These are phyloP conservation scores for Gleditsia sinensis DNA, from an alignment of 306 rosid genomes.

Conservation along the genomic window DNA sequence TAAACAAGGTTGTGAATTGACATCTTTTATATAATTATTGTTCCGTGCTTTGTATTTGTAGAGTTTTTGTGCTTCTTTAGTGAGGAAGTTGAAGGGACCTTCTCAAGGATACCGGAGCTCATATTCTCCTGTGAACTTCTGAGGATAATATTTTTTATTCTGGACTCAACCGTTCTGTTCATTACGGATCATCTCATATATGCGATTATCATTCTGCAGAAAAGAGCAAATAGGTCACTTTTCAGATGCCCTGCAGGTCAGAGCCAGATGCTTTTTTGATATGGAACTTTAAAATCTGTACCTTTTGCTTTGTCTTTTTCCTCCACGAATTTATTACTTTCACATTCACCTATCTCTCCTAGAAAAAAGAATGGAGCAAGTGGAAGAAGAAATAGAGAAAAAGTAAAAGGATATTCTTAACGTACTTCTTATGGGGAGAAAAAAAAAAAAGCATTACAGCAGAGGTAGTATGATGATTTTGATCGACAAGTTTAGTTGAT, in stretches of 20 bases:
- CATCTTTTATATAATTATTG: slow-evolving; percentile 17
- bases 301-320: slow-evolving; percentile 25
- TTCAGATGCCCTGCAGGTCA: slow-evolving; percentile 34
- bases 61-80: slow-evolving; percentile 61
- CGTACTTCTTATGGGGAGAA: neutral
- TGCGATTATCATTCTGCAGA: slow-evolving; percentile 39
- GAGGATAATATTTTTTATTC: slow-evolving; percentile 38
- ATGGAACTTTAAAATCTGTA: slow-evolving; percentile 30
- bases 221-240: slow-evolving; percentile 29
- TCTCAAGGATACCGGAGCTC: slow-evolving; percentile 73
- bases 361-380: slow-evolving; percentile 3
- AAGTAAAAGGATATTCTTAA: slow-evolving; percentile 6
- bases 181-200: slow-evolving; percentile 27
- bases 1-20: slow-evolving; percentile 4
- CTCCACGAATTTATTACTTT: slow-evolving; percentile 33
- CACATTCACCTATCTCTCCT: slow-evolving; percentile 14
- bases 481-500: slow-evolving; percentile 28
- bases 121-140: slow-evolving; percentile 85
- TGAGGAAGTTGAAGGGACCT: slow-evolving; percentile 70
- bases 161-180: too few relatives aligned
- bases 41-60: slow-evolving; percentile 40
- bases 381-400: slow-evolving; percentile 2
- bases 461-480: slow-evolving; percentile 35
- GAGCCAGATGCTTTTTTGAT: slow-evolving; percentile 33
- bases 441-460: slow-evolving; percentile 6